phyloP scores from a whole-genome alignment of 2,329 filamentous ascomycete species.

The Trichoderma polysporum region DNA sequence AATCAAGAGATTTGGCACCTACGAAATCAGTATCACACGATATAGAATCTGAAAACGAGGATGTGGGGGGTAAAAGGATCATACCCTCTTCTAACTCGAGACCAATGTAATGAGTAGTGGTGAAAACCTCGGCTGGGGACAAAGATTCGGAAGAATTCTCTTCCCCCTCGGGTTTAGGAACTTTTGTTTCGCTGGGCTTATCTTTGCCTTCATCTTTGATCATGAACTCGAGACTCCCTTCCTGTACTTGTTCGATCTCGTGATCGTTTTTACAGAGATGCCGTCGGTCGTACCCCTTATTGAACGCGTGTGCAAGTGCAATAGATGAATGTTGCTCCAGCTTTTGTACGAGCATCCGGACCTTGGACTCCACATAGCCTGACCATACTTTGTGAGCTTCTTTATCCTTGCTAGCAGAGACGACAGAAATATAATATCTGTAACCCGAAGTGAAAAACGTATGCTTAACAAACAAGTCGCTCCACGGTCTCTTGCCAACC shows the following conservation, averaged over 20 bases:
- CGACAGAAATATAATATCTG: constrained; percentile 92
- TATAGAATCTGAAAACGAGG: not conserved
- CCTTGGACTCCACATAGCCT: constrained; percentile 89
- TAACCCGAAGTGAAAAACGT: constrained; percentile 91
- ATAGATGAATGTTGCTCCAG: constrained; percentile 81
- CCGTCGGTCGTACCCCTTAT: constrained; percentile 83
- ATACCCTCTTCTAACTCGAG: constrained; percentile 74
- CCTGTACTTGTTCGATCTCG: constrained; percentile 53
- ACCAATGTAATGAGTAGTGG: constrained; percentile 92
- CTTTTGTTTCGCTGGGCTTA: constrained; percentile 33
- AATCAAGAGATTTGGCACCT: constrained; percentile 71
- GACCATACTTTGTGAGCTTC: constrained; percentile 86
- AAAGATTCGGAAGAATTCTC: constrained; percentile 43
- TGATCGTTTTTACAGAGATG: constrained; percentile 64
- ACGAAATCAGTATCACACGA: constrained; percentile 34
- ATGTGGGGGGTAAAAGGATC: constrained; percentile 30
- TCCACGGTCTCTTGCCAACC: constrained; percentile 74
- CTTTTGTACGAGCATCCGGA: constrained; percentile 78
- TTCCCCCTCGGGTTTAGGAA: constrained; percentile 49
- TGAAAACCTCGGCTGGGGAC: constrained; percentile 61
- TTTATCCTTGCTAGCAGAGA: constrained; percentile 77
- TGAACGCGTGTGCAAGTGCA: constrained; percentile 83
- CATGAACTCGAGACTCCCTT: constrained; percentile 51
- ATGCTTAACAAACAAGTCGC: constrained; percentile 83
- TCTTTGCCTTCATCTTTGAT: constrained; percentile 41